Evolutionary conservation across 306 rosid genomes (phyloP), one percentile per base, ranked within the genome.

Genomic region (Vigna hirtella): DNA sequence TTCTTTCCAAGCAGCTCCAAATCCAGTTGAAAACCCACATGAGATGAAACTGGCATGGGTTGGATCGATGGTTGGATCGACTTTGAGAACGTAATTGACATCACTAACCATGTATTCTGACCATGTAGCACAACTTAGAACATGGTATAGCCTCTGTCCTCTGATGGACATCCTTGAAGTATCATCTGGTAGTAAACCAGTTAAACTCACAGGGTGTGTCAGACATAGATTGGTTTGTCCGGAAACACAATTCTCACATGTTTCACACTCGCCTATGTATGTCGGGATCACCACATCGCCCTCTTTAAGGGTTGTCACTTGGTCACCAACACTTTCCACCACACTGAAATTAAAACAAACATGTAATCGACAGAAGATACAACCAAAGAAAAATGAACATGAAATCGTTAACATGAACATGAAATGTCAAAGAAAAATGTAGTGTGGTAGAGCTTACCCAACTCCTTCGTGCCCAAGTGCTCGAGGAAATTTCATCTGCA

Each of bases 381-480:
- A 30, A 49, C 6, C 7, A 17, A 26, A 5, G 5, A 20, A 3
- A 18, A 17, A 34, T 34, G 38, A 34, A 5, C 38, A 34, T 34
- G 38, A 34, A 30, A 30, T 30, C 3, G 34, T 30, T 3, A 30
- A 34, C 38, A 34, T 34, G 38, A 34, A 34, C 38, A 34, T 34
- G 5, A 34, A 7, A 34, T 34, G 38, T 5, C 7, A 34, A 4
- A 34, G 38, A 26, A 26, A 26, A 26, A 26, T 4, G 38, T 32
- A 4, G 34, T 30, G 5, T 18, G 18, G 8, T 47, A 8, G 61
- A 76, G 53, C 76, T 24, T 55, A 87, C 93, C 93, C 91, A 24
- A 89, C 85, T 49, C 93, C 93, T 80, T 89, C 93, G 16, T 87
- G 93, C 7, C 91, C 91, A 26, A 82, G 77, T 55, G 84, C 89